phyloP scores from a whole-genome alignment of 1,284 basidiomycete species.

The Moesziomyces antarcticus region DNA sequence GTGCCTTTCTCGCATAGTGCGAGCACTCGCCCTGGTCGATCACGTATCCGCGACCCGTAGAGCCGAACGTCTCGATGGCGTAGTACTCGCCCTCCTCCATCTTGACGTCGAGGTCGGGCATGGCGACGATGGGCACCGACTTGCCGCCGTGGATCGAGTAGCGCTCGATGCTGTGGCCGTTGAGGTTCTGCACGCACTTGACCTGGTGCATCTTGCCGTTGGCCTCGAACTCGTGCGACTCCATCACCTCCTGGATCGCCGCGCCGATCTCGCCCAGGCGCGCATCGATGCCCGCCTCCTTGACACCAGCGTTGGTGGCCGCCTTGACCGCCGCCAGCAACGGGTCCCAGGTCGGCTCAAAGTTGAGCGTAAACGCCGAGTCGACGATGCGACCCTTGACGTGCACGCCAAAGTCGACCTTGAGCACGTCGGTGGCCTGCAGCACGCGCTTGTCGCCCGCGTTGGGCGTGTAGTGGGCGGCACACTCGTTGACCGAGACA shows the following conservation, averaged over 20 bases:
- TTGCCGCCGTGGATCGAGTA: constrained; percentile 73
- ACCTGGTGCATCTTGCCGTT: constrained; percentile 81
- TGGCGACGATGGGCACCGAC: constrained; percentile 85
- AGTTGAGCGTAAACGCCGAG: constrained; percentile 92
- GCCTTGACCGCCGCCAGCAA: constrained; percentile 91
- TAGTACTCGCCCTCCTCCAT: constrained; percentile 99
- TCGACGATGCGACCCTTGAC: constrained; percentile 93
- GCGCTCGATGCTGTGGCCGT: constrained; percentile 66
- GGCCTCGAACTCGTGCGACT: constrained; percentile 95
- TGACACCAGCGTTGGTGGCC: constrained; percentile 88
- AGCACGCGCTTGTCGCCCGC: constrained; percentile 92
- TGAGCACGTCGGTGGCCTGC: constrained; percentile 85
- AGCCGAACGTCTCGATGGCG: constrained; percentile 98
- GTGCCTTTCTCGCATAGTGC: constrained; percentile 78
- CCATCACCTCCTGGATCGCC: constrained; percentile 97
- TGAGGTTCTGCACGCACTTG: constrained; percentile 66
- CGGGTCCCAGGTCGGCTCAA: constrained; percentile 88
- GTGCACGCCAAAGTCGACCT: constrained; percentile 97
- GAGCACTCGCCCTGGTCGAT: constrained; percentile 88
- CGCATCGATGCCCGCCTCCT: constrained; percentile 87
- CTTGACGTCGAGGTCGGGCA: constrained; percentile 82
- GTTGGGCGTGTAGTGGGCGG: constrained; percentile 97
- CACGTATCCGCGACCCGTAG: constrained; percentile 93
- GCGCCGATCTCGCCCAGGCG: constrained; percentile 92
- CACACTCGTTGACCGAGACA: constrained; percentile 90